These are phyloP conservation scores for Fusarium hostae DNA, from an alignment of 2,329 filamentous ascomycete species.

Conservation along the genomic window DNA sequence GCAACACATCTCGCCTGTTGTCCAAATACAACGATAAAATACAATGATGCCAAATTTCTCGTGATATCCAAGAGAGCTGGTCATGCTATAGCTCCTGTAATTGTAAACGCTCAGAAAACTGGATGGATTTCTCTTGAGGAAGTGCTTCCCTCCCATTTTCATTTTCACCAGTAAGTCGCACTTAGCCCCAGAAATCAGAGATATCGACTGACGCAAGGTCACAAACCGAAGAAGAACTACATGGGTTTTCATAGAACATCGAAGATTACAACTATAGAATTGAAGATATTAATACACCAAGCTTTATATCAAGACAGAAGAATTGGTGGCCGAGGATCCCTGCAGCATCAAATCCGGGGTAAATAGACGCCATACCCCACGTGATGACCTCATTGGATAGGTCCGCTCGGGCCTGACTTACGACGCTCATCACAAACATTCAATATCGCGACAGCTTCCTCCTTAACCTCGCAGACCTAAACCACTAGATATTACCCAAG, in stretches of 20 bases:
- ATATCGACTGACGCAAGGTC: neutral
- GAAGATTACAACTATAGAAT: neutral
- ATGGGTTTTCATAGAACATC: too few relatives aligned
- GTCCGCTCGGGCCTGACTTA: neutral
- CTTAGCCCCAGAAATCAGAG: neutral
- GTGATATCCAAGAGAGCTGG: neutral
- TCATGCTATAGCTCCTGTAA: neutral
- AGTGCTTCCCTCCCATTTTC: neutral
- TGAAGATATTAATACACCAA: neutral
- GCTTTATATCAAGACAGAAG: neutral
- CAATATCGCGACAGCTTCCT: neutral
- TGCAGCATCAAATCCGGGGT: constrained; percentile 21
- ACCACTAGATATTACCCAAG: neutral
- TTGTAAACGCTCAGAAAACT: neutral
- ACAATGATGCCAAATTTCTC: neutral
- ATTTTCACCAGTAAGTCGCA: neutral
- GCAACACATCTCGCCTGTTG: neutral
- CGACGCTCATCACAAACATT: constrained; percentile 3
- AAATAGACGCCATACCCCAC: constrained; percentile 28
- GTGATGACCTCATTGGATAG: constrained; percentile 39
- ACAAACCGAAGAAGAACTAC: neutral
- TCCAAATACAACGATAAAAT: too few relatives aligned
- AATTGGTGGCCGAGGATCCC: neutral
- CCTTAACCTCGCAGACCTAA: neutral
- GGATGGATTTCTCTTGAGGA: neutral